Conservation (phyloP, 371 early-diverging fungal genomes). For the Mucor circinelloides region DNA sequence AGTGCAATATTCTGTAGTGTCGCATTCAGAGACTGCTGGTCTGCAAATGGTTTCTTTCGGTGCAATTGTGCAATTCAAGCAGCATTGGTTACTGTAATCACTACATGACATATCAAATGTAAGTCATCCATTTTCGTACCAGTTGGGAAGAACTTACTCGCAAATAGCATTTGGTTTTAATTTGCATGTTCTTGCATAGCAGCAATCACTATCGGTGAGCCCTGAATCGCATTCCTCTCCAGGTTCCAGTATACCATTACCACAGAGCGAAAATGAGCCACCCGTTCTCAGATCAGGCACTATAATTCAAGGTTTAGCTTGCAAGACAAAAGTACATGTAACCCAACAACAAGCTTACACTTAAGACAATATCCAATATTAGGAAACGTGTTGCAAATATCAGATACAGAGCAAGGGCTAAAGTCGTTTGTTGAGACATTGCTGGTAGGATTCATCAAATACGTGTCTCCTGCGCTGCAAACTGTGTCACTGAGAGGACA, state of each 20-base stretch:
- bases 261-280: conserved; percentile 73
- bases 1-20: conserved; percentile 80
- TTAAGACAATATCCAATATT: conserved; percentile 63
- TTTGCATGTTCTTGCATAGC: conserved; percentile 79
- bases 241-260: conserved; percentile 90
- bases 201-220: conserved; percentile 76
- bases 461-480: conserved; percentile 83
- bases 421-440: conserved; percentile 72
- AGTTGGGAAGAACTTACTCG: conserved; percentile 49
- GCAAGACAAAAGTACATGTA: neutral
- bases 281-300: conserved; percentile 38
- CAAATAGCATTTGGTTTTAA: conserved; percentile 79
- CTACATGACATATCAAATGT: conserved; percentile 28
- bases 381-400: conserved; percentile 70
- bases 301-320: neutral
- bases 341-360: conserved; percentile 31
- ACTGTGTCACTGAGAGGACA: conserved; percentile 70
- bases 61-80: conserved; percentile 72
- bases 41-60: conserved; percentile 76
- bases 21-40: conserved; percentile 80
- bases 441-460: conserved; percentile 88
- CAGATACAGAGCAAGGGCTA: conserved; percentile 79
- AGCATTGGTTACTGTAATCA: conserved; percentile 86
- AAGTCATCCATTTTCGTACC: neutral
- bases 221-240: conserved; percentile 97